Percentiles rank a stretch among this genome's conserved stretches.
Conservation (phyloP, 179 eudicot species). For the Monotropa hypopitys region DNA sequence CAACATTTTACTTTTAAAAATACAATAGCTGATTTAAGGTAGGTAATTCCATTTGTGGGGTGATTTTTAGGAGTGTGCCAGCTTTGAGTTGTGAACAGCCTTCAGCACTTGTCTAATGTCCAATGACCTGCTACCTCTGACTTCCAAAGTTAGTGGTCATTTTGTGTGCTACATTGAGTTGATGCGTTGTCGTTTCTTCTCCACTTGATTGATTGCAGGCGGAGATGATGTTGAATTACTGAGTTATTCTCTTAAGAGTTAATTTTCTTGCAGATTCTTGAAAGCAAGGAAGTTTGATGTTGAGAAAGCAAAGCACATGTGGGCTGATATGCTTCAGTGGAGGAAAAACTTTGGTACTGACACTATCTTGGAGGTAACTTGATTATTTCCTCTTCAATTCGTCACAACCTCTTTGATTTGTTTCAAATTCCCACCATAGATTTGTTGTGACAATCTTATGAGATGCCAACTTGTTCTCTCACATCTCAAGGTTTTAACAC, state of each 20-base stretch:
- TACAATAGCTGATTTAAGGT: not conserved
- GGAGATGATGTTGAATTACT: not conserved
- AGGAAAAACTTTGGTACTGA: constrained; percentile 71
- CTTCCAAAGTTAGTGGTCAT: not conserved
- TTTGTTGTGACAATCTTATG: not conserved
- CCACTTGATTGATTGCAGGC: not conserved
- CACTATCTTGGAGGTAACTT: constrained; percentile 57
- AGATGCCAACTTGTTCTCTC: not conserved
- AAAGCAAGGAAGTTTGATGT: constrained; percentile 67
- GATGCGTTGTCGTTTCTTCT: not conserved
- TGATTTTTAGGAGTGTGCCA: not conserved
- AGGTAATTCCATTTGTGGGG: not conserved
- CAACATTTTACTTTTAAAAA: no score
- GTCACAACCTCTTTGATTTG: not conserved
- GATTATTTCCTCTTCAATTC: not conserved
- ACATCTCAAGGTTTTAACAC: not conserved
- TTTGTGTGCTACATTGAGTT: not conserved
- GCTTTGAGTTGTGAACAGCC: not conserved
- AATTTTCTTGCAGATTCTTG: constrained; percentile 40
- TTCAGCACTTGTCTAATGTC: not conserved
- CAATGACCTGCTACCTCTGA: not conserved
- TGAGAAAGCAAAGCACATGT: constrained; percentile 60
- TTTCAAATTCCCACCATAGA: not conserved
- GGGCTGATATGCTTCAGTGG: constrained; percentile 80
- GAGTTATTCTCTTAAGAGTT: not conserved